Conservation (phyloP, 176 grass and related monocot species). For the Oryza brachyantha region DNA sequence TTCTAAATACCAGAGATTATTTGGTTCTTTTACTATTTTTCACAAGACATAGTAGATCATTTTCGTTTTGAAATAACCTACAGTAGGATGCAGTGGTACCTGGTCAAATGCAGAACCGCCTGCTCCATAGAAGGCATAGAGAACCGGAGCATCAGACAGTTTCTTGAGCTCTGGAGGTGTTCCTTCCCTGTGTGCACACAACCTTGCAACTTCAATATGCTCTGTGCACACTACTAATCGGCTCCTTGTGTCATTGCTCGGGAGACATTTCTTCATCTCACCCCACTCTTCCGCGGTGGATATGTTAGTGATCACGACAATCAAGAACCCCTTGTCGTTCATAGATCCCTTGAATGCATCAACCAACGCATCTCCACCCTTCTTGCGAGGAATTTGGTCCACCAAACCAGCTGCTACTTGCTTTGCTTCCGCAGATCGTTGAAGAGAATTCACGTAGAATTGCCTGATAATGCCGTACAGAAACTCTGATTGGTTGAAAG, state of each 20-base stretch:
- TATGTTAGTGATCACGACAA: slow-evolving; percentile 18
- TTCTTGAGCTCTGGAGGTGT: not conserved
- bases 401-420: too few species aligned
- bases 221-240: slow-evolving; percentile 11
- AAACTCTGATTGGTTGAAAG: not conserved
- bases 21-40: too few species aligned
- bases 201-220: not conserved
- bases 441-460: not conserved
- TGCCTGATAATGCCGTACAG: not conserved
- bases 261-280: not conserved
- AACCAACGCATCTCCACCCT: not conserved
- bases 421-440: not conserved
- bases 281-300: slow-evolving; percentile 7
- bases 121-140: not conserved
- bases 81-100: too few species aligned
- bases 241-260: not conserved
- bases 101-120: not conserved
- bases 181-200: not conserved
- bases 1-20: too few species aligned
- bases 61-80: too few species aligned
- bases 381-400: not conserved
- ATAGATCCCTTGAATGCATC: not conserved
- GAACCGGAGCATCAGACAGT: not conserved
- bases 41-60: too few species aligned
- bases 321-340: not conserved